Conservation (phyloP, 2,329 filamentous ascomycete species). For the Colletotrichum graminicola region DNA sequence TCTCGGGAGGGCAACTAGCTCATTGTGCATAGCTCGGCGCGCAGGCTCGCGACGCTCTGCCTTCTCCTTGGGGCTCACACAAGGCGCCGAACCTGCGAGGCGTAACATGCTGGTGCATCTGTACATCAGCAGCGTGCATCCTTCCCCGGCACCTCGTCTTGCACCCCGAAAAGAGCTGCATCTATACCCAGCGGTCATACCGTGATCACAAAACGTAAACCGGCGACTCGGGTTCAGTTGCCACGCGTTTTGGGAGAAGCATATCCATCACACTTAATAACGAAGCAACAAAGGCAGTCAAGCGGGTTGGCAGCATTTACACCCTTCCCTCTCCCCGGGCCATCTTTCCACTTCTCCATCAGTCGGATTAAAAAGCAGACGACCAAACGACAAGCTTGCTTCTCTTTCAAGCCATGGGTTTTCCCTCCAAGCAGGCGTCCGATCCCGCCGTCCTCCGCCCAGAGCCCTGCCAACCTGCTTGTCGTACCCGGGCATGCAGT, state of each 20-base stretch:
- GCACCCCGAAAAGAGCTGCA: conserved; percentile 5
- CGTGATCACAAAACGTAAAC: neutral
- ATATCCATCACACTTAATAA: neutral
- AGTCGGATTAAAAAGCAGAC: neutral
- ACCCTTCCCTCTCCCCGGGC: neutral
- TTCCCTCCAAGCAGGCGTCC: neutral
- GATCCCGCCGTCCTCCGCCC: conserved; percentile 8
- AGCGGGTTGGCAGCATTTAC: neutral
- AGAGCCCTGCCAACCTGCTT: conserved; percentile 11
- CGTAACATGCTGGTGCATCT: neutral
- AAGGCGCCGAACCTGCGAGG: neutral
- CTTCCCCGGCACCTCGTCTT: neutral
- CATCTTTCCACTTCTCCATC: neutral
- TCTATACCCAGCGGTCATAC: neutral
- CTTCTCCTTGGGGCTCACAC: neutral
- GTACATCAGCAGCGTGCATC: neutral
- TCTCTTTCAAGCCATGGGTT: neutral
- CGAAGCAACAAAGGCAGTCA: neutral
- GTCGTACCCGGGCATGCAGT: conserved; percentile 23
- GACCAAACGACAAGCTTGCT: conserved; percentile 1
- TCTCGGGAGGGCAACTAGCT: neutral
- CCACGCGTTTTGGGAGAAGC: conserved; percentile 1
- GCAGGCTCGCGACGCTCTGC: neutral
- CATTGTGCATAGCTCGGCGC: neutral
- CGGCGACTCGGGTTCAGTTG: neutral